Evolutionary conservation across 2,329 filamentous ascomycete species (phyloP), one percentile per base, ranked within the genome.

Genomic region (Ceratocystis harringtonii): DNA sequence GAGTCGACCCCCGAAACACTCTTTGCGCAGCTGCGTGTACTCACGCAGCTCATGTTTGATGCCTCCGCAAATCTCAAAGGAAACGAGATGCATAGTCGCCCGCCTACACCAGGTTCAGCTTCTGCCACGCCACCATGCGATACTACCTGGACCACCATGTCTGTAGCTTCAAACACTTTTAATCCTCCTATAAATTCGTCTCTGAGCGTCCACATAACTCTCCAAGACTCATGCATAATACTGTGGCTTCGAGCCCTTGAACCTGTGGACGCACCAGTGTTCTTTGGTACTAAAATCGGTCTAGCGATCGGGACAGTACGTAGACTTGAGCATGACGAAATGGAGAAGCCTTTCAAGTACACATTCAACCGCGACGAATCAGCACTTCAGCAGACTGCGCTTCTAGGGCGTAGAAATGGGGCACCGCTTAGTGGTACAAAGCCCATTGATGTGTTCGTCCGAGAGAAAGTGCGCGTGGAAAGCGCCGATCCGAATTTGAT

Each of bases 391-490:
- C 19, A 17, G 45, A 32, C 30, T 8, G 25, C 25, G 41, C 22
- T 36, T 52, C 28, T 60, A 41, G 17, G 58, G 10, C 15, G 41
- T 17, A 32, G 62, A 8, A 7, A 60, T 32, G 67, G 71, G 12
- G 61, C 68, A 10, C 65, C 68, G 2, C 65, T 69, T 6, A 67
- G 68, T 22, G 69, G 69, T 41, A 69, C 70, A 17, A 71, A 72
- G 44, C 68, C 74, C 41, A 73, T 75, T 2, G 85, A 94, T 68
- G 91, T 96, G 2, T 87, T 84, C 69, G 92, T 97, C 58, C 85
- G 87, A 70, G 92, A 96, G 74, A 96, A 96, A 77, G 83, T 96
- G 3, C 81, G 88, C 50, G 87, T 96, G 1, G 92, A 96, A 74
- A 92, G 85, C 71, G 89, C 91, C 65, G 92, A 97, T 74, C 92